Evolutionary conservation across 192 early-diverging fungal species (phyloP).

Genomic region (Backusella liffmaniae): DNA sequence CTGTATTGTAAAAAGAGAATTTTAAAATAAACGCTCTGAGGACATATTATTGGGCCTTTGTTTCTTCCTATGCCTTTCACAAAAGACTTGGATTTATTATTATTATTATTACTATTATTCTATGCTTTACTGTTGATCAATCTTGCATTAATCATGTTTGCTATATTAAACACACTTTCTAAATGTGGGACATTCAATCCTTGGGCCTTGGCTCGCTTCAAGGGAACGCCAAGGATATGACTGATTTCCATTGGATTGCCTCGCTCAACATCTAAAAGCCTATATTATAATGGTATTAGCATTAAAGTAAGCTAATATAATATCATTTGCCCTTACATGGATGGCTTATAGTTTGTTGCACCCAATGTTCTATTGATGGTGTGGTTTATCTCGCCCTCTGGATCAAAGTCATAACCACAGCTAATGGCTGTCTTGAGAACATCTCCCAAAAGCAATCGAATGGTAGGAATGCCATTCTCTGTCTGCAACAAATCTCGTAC

Average conservation of each 20-base stretch:
- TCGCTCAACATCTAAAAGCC: conserved; percentile 42
- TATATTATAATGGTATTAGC: not conserved
- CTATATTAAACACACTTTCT: not conserved
- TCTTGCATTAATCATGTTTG: conserved; percentile 4
- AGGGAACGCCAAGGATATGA: conserved; percentile 38
- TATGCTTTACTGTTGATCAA: not conserved
- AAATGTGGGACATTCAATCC: conserved; percentile 30
- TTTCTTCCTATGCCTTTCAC: not conserved
- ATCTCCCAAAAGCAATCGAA: conserved; percentile 50
- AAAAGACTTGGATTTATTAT: not conserved
- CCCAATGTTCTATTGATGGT: conserved; percentile 36
- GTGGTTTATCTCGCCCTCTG: conserved; percentile 22
- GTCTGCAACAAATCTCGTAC: conserved; percentile 53
- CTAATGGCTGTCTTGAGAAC: conserved; percentile 54
- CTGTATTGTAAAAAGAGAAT: not conserved
- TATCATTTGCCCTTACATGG: conserved; percentile 22
- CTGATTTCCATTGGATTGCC: conserved; percentile 39
- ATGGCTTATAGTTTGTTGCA: conserved; percentile 41
- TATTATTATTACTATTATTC: no score
- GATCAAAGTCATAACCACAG: conserved; percentile 40
- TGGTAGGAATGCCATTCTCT: conserved; percentile 40
- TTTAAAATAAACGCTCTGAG: not conserved
- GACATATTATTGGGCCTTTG: not conserved
- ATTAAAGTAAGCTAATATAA: not conserved
- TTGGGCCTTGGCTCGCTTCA: conserved; percentile 34